These are phyloP conservation scores for Sarocladium oryzae DNA, from an alignment of 2,329 filamentous ascomycete species.

Conservation along the genomic window DNA sequence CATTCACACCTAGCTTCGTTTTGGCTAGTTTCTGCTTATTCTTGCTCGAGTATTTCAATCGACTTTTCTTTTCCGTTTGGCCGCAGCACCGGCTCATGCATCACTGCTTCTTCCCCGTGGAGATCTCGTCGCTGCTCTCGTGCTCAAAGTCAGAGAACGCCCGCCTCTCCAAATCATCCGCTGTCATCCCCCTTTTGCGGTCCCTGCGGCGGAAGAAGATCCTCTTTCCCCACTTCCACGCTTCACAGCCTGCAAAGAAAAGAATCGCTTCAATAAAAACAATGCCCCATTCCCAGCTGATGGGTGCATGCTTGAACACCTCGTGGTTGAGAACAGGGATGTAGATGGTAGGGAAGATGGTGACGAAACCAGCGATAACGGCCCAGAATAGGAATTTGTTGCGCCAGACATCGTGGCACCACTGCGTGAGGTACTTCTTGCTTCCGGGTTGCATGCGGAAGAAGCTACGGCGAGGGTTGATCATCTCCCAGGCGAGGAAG, in stretches of 20 bases:
- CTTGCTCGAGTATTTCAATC: not conserved
- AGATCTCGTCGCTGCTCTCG: not conserved
- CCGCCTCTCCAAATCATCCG: conserved; percentile 12
- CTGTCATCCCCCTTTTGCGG: conserved; percentile 11
- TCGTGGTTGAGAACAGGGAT: conserved; percentile 50
- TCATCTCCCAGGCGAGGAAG: conserved; percentile 71
- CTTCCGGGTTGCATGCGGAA: conserved; percentile 64
- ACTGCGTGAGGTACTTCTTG: conserved; percentile 56
- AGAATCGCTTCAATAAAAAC: conserved; percentile 46
- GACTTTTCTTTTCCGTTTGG: not conserved
- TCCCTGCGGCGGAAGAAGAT: conserved; percentile 28
- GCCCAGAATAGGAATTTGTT: conserved; percentile 66
- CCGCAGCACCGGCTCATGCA: not conserved
- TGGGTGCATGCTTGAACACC: conserved; percentile 52
- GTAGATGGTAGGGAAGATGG: conserved; percentile 45
- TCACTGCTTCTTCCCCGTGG: not conserved
- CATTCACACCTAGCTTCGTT: no score
- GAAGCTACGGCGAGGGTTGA: conserved; percentile 63
- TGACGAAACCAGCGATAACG: conserved; percentile 39
- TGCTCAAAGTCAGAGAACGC: conserved; percentile 11
- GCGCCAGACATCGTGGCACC: conserved; percentile 59
- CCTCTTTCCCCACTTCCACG: conserved; percentile 53
- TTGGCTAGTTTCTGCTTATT: no score
- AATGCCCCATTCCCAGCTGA: conserved; percentile 56
- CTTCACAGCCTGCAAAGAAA: conserved; percentile 53